phyloP scores from a whole-genome alignment of 352 stramenopile species.

The Globisporangium spinosum region DNA sequence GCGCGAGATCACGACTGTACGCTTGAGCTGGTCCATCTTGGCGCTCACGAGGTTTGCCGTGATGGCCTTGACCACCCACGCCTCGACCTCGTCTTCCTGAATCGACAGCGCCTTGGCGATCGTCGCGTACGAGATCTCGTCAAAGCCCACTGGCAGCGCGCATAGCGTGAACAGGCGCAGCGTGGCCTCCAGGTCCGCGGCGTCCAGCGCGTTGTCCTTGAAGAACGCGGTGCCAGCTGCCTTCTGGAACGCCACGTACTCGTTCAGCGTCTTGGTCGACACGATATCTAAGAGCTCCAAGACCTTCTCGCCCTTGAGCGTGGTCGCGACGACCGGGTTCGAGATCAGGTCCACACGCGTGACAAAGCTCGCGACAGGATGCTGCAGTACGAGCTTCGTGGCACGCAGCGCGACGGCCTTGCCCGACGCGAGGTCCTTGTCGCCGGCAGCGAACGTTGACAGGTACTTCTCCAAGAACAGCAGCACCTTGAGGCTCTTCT shows the following conservation, averaged over 20 bases:
- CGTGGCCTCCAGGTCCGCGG: slow-evolving; percentile 64
- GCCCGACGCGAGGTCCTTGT: slow-evolving; percentile 50
- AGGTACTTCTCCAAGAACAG: slow-evolving; percentile 79
- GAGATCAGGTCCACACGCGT: slow-evolving; percentile 86
- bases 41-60: slow-evolving; percentile 87
- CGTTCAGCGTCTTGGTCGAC: slow-evolving; percentile 88
- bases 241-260: slow-evolving; percentile 85
- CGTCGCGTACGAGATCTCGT: slow-evolving; percentile 88
- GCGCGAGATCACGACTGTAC: slow-evolving; percentile 87
- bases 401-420: slow-evolving; percentile 81
- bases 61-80: slow-evolving; percentile 93
- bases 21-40: slow-evolving; percentile 94
- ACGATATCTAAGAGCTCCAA: slow-evolving; percentile 91
- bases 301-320: slow-evolving; percentile 68
- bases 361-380: slow-evolving; percentile 89
- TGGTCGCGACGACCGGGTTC: slow-evolving; percentile 68
- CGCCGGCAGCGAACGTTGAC: slow-evolving; percentile 47
- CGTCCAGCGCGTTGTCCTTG: slow-evolving; percentile 47
- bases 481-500: slow-evolving; percentile 55
- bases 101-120: slow-evolving; percentile 85
- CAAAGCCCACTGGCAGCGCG: slow-evolving; percentile 87
- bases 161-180: slow-evolving; percentile 94
- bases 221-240: slow-evolving; percentile 60
- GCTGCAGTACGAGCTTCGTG: slow-evolving; percentile 81
- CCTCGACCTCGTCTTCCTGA: slow-evolving; percentile 86